Evolutionary conservation across 225 moss, liverwort and hornwort genomes (phyloP), one percentile per base, ranked within the genome.

Genomic region (Asterella californica): DNA sequence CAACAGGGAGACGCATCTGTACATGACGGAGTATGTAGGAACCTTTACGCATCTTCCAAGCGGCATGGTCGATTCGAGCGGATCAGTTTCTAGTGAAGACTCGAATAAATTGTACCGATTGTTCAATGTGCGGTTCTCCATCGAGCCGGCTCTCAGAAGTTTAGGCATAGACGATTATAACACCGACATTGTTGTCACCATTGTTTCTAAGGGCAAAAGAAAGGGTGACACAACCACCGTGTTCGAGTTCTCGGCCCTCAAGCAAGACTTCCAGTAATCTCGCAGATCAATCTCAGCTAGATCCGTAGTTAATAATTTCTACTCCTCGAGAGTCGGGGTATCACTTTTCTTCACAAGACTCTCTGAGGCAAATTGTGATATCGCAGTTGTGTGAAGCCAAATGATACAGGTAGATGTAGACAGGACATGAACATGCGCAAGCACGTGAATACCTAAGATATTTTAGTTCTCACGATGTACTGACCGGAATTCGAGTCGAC

Each of bases 1-100:
- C 2, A 83, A 85, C 42, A 78, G 49, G 74, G 30, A 25, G 17
- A 83, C 83, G 33, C 67, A 32, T 36, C 33, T 67, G 33, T 67
- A 32, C 67, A 67, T 67, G 30, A 17, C 67, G 27, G 34, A 67
- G 33, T 67, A 11, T 32, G 67, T 67, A 4, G 67, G 67, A 0
- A 67, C 67, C 3, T 67, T 67, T 14, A 67, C 34, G 6, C 67
- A 67, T 18, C 30, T 67, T 32, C 67, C 67, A 19, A 67, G 34
- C 34, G 67, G 67, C 17, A 67, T 17, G 34, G 34, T 67, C 33
- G 33, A 67, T n/a, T 32, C 30, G 67, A 67, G 67, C 34, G 34
- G 30, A 2, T 27, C 34, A 36, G 67, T 67, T n/a, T 32, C 67
- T 4, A 62, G 62, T 62, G 62, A 62, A 10, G 62, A 62, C 25